phyloP scores from a whole-genome alignment of 352 stramenopile species.

The Phytophthora citrophthora region DNA sequence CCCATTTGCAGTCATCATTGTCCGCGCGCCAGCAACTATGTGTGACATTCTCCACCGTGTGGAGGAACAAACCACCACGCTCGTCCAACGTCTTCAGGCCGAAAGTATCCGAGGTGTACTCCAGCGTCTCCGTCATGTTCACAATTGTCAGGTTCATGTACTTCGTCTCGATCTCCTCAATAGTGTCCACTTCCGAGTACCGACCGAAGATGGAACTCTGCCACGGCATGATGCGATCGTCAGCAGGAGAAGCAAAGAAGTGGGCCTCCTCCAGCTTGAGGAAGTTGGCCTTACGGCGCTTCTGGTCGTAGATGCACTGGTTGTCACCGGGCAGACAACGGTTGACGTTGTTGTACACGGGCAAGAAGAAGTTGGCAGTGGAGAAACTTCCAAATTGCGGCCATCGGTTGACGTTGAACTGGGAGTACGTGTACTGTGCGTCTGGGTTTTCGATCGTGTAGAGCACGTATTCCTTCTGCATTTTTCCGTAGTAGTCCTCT shows the following conservation, averaged over 20 bases:
- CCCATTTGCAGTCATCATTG: slow-evolving; percentile 43
- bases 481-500: slow-evolving; percentile 30
- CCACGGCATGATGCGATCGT: slow-evolving; percentile 47
- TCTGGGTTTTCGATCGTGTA: slow-evolving; percentile 33
- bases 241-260: slow-evolving; percentile 45
- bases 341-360: slow-evolving; percentile 24
- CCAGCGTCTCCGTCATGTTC: slow-evolving; percentile 35
- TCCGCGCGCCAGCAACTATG: slow-evolving; percentile 28
- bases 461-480: slow-evolving; percentile 48
- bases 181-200: slow-evolving; percentile 43
- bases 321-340: not conserved
- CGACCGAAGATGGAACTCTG: slow-evolving; percentile 45
- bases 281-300: slow-evolving; percentile 44
- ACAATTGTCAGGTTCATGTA: slow-evolving; percentile 42
- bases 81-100: slow-evolving; percentile 40
- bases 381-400: slow-evolving; percentile 31
- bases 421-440: slow-evolving; percentile 34
- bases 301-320: slow-evolving; percentile 23
- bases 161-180: slow-evolving; percentile 37
- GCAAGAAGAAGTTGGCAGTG: slow-evolving; percentile 24
- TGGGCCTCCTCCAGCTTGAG: slow-evolving; percentile 37
- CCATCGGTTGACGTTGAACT: slow-evolving; percentile 39
- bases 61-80: slow-evolving; percentile 35
- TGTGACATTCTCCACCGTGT: slow-evolving; percentile 27
- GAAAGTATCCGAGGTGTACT: slow-evolving; percentile 49